Base-by-base conservation (phyloP, 495 filamentous ascomycete species). In the Glarea lozoyensis region DNA sequence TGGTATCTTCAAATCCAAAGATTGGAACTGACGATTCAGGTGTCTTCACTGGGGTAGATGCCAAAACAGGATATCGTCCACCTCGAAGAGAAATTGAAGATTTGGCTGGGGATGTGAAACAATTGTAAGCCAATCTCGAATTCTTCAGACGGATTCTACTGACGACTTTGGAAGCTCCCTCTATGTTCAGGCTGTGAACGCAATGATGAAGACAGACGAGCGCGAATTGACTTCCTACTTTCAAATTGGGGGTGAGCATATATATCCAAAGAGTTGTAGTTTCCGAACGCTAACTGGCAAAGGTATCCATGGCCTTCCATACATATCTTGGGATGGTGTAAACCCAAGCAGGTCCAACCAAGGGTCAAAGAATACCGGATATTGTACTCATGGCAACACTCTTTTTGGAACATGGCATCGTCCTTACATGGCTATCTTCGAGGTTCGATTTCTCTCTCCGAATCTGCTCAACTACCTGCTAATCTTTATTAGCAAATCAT, bases 381-480 rank as follows among this genome's bases (percentile, higher is more conserved):
- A 82, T 51, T 86, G 81, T 48, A 62, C 67, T 7, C 81, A 85
- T 58, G 61, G 62, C 4, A 80, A 75, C 10, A 68, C 75, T 34
- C 61, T 85, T 25, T 86, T 85, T 48, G 67, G 70, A 31, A 71
- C 78, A 17, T 86, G 81, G 81, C 81, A 86, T 61, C 66, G 81
- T 21, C 73, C 79, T 12, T 86, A 84, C 54, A 64, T 84, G 43
- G 69, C 69, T 25, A 59, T 34, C n/a, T 13, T 34, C 17, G 31
- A 34, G 25, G 25, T 29, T 85, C 23, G n/a, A 29, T n/a, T 7
- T 29, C 25, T n/a, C 7, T 7, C 7, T n/a, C n/a, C 25, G n/a
- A 7, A 29, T 29, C 25, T n/a, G 7, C n/a, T 29, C n/a, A 29
- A n/a, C 7, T 7, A 7, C n/a, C 25, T 7, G n/a, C 25, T 29